Conservation (phyloP, 768 basidiomycete genomes). For the Amanita inopinata region DNA sequence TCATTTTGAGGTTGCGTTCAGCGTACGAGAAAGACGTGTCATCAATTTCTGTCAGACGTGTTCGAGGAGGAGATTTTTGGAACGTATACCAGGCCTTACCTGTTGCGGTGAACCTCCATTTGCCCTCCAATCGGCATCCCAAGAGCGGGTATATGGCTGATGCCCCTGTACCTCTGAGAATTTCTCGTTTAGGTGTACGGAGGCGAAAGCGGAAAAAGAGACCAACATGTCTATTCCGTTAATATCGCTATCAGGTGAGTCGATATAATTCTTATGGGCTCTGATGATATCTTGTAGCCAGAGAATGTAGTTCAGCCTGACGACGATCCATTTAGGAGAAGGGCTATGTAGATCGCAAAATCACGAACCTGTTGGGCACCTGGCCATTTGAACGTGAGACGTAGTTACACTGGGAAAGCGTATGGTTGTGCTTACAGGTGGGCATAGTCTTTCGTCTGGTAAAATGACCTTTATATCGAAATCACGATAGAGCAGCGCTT, state of each 20-base stretch:
- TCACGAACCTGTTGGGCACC: conserved; percentile 64
- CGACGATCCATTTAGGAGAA: not conserved
- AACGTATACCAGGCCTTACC: conserved; percentile 40
- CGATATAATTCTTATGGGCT: conserved; percentile 16
- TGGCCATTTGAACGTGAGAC: conserved; percentile 16
- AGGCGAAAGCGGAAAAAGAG: not conserved
- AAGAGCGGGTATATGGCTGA: conserved; percentile 86
- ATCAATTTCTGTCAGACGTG: conserved; percentile 54
- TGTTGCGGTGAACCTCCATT: conserved; percentile 59
- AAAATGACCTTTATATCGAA: conserved; percentile 55
- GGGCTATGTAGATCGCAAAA: not conserved
- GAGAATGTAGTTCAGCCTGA: conserved; percentile 80
- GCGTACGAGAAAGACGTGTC: conserved; percentile 48
- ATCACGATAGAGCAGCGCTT: conserved; percentile 67
- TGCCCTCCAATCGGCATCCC: conserved; percentile 39
- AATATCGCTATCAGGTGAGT: conserved; percentile 17
- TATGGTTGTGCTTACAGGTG: conserved; percentile 49
- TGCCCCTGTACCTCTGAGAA: conserved; percentile 76
- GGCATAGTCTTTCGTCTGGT: conserved; percentile 71
- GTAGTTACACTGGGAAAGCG: conserved; percentile 1
- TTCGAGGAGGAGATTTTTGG: not conserved
- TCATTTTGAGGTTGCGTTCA: conserved; percentile 42
- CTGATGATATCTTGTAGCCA: conserved; percentile 70
- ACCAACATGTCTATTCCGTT: conserved; percentile 68
- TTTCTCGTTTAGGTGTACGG: not conserved